Conservation (phyloP, 2,329 filamentous ascomycete species). For the Tolypocladium amazonense region DNA sequence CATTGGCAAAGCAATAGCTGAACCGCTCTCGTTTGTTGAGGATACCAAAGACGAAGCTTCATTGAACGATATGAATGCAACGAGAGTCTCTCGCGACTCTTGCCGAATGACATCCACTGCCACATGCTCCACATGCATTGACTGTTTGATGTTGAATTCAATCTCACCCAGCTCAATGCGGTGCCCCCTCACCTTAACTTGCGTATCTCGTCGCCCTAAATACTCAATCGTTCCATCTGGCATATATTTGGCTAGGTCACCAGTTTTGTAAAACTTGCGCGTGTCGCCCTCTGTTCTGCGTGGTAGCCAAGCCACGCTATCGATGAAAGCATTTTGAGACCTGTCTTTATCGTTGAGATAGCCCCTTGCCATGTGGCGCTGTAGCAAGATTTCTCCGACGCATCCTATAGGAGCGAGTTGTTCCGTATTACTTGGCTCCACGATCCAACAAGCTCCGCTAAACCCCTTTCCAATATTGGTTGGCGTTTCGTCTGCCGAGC, state of each 20-base stretch:
- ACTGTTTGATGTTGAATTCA: neutral
- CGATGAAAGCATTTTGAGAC: neutral
- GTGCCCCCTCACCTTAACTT: slow-evolving; percentile 16
- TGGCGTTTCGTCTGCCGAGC: neutral
- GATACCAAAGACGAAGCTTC: neutral
- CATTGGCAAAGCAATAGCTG: neutral
- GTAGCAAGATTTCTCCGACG: neutral
- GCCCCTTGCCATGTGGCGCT: neutral
- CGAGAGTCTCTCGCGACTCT: neutral
- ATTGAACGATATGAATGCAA: neutral
- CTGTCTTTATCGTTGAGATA: neutral
- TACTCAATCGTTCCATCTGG: slow-evolving; percentile 8
- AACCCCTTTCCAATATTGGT: neutral
- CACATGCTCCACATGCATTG: neutral
- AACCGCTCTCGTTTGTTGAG: neutral
- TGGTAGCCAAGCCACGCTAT: neutral
- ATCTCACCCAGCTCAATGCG: slow-evolving; percentile 2
- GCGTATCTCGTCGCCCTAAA: slow-evolving; percentile 12
- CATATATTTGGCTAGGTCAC: slow-evolving; percentile 18
- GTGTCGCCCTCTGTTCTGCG: neutral
- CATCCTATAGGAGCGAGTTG: neutral
- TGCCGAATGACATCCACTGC: neutral
- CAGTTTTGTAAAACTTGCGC: slow-evolving; percentile 5
- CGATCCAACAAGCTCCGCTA: neutral
- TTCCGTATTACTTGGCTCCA: neutral